Percentiles rank a stretch among this genome's conserved stretches.
These are phyloP conservation scores for Colletotrichum caudatum DNA, from an alignment of 2,329 filamentous ascomycete genomes.

Conservation along the genomic window DNA sequence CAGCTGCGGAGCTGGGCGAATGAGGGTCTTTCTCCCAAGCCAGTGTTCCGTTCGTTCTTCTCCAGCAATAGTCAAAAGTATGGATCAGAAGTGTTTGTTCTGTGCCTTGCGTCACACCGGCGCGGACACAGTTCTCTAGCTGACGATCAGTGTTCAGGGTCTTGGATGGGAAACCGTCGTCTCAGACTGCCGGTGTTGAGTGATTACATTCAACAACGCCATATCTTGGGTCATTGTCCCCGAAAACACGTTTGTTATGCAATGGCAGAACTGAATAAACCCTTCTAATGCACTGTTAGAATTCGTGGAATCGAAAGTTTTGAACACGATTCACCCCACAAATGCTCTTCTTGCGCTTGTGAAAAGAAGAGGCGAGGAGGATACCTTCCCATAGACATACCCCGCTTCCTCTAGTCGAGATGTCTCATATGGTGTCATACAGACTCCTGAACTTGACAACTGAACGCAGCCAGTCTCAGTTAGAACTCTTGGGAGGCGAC, in stretches of 20 bases:
- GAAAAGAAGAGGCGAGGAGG: not conserved
- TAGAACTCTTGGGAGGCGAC: not conserved
- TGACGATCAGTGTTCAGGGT: not conserved
- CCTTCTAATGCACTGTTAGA: not conserved
- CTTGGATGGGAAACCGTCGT: no score
- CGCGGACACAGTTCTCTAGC: not conserved
- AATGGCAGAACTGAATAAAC: not conserved
- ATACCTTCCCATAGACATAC: not conserved
- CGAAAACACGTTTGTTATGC: not conserved
- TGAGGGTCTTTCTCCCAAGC: not conserved
- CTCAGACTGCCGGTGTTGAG: not conserved
- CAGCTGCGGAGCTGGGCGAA: not conserved
- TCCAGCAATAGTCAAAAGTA: not conserved
- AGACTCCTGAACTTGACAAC: not conserved
- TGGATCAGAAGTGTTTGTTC: not conserved
- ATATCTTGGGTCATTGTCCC: no score
- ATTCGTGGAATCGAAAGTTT: not conserved
- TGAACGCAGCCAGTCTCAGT: slow-evolving; percentile 10
- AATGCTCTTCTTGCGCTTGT: not conserved
- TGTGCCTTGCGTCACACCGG: not conserved
- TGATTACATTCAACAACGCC: not conserved
- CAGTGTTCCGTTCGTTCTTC: not conserved
- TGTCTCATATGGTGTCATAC: slow-evolving; percentile 5
- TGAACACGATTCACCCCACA: not conserved
- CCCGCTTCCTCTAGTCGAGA: not conserved